Evolutionary conservation across 2,329 filamentous ascomycete species (phyloP).

Genomic region (Elsinoe perseae): DNA sequence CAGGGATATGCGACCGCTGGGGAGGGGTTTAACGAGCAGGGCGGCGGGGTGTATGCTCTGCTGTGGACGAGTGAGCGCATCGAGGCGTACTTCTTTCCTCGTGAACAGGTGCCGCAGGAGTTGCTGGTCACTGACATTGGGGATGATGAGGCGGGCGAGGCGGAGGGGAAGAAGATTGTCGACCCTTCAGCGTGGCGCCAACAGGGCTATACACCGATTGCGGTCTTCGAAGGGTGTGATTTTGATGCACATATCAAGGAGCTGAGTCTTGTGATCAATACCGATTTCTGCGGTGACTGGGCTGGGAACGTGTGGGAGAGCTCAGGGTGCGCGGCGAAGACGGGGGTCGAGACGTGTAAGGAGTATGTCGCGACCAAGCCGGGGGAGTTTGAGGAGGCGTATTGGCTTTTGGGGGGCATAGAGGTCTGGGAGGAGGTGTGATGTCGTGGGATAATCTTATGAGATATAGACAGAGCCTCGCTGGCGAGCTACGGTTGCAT

Average conservation of each 20-base stretch:
- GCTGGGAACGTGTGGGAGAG: slow-evolving; percentile 60
- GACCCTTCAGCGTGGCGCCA: not conserved
- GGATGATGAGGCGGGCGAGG: no score
- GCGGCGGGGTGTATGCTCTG: slow-evolving; percentile 41
- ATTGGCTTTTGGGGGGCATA: slow-evolving; percentile 68
- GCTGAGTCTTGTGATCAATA: slow-evolving; percentile 73
- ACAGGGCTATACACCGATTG: slow-evolving; percentile 44
- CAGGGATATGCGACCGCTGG: slow-evolving; percentile 34
- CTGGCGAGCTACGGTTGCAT: slow-evolving; percentile 29
- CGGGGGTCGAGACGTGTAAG: slow-evolving; percentile 54
- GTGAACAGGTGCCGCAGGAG: slow-evolving; percentile 42
- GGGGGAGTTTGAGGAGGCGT: slow-evolving; percentile 60
- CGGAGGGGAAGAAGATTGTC: slow-evolving; percentile 63
- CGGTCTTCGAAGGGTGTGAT: slow-evolving; percentile 62
- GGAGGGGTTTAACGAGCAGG: slow-evolving; percentile 43
- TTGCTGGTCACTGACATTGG: no score
- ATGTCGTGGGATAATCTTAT: not conserved
- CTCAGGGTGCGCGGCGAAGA: slow-evolving; percentile 52
- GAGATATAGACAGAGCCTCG: slow-evolving; percentile 3
- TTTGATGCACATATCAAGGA: slow-evolving; percentile 62
- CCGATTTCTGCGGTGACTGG: slow-evolving; percentile 83
- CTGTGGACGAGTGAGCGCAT: slow-evolving; percentile 65
- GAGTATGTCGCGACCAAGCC: slow-evolving; percentile 67
- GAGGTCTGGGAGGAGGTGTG: slow-evolving; percentile 44
- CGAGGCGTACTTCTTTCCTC: slow-evolving; percentile 74